Evolutionary conservation across 768 basidiomycete species (phyloP), one percentile per base, ranked within the genome.

Genomic region (Kwoniella heveanensis): DNA sequence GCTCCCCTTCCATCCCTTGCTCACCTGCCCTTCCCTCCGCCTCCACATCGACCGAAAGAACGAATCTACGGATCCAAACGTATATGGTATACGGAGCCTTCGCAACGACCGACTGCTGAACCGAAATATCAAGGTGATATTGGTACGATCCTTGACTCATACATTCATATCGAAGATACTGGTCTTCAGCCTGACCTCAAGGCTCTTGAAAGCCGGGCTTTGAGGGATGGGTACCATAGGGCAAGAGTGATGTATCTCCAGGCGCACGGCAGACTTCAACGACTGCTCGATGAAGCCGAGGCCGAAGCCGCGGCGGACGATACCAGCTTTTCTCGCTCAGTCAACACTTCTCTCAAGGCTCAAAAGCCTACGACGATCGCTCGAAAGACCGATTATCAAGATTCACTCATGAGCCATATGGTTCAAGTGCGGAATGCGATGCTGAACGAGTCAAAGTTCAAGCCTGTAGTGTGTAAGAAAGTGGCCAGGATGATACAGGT

Each of bases 401-500:
- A 81, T 54, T 58, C 67, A 36, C 63, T 83, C 25, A 73, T 83
- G 62, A 66, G 73, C 19, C 80, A 82, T 54, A 79, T 79, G 46
- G 52, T 71, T 1, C 71, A 77, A 59, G 77, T 80, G 1, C 26
- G 76, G 25, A 74, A 74, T 46, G 74, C 76, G 19, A 77, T 82
- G 54, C 32, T 75, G 44, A 77, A 72, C 27, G 79, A 77, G 84
- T 64, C 78, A 83, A 79, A 75, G 81, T 66, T 74, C 3, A 76
- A 79, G 54, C 66, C 78, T 7, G 55, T 62, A 0, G 54, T 73
- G 0, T 87, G 83, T n/a, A 80, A 79, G 22, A 81, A 83, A 65
- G 84, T 92, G 60, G 88, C 90, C 2, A 82, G 81, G 32, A 85
- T 85, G 68, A 80, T 97, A 19, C 85, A 86, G 66, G 84, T 80